Evolutionary conservation across 1,284 basidiomycete species (phyloP), one percentile per base, ranked within the genome.

Genomic region (Polyporus tsugae): DNA sequence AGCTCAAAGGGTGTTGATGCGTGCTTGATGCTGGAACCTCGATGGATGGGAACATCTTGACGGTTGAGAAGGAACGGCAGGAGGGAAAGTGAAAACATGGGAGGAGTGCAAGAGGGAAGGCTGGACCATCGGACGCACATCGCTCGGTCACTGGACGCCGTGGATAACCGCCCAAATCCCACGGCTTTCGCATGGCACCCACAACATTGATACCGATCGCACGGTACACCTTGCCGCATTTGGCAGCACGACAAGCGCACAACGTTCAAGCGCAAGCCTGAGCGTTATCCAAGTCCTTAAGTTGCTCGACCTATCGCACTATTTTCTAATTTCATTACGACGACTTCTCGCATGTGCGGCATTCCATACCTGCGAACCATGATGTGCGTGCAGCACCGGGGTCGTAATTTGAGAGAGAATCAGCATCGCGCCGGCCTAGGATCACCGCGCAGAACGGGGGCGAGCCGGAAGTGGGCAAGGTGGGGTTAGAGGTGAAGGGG

Each of bases 11-110:
- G n/a, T 49, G 46, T 49, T 49, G 46, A 11, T 49, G 46, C 22
- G 46, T 49, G 7, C 22, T 22, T 13, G 46, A 49, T 49, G 46
- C 6, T 4, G 11, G 46, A 49, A 25, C 9, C 41, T 42, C 4
- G 11, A 42, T 17, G 11, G 41, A 15, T 1, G 46, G 46, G 46
- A 49, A 25, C 22, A 49, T 49, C 22, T 49, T 49, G 9, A 25
- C 46, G 46, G 46, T 4, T 25, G 1, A 49, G 46, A 49, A 10
- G 9, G 44, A 46, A 9, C n/a, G n/a, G n/a, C n/a, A 4, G 15
- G n/a, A 22, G n/a, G 44, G 44, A 7, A 39, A 10, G 39, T 39
- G 9, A 7, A 75, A 80, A 83, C 29, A 79, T 35, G 82, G 75
- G 63, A 84, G 83, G 17, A 72, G 58, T 6, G 35, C 15, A 42